A percentile compares a stretch with the other conserved stretches of the same genome.
Evolutionary conservation across 495 filamentous ascomycete species (phyloP).

Genomic region (Daldinia decipiens): DNA sequence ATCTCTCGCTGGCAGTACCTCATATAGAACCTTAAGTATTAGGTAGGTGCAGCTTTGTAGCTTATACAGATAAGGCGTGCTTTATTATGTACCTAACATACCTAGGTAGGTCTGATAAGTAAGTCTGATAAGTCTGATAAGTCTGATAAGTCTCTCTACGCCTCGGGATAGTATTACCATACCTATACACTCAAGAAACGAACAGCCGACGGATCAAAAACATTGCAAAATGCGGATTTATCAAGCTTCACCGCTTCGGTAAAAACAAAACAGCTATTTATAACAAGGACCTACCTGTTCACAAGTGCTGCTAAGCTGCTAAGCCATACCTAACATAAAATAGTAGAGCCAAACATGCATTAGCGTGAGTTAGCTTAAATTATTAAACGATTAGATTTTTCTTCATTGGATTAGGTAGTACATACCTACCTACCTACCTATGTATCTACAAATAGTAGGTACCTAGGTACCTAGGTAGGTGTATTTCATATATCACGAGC

Average conservation of each 20-base stretch:
- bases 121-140: too few relatives aligned
- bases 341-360: slow-evolving; percentile 27
- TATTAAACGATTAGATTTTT: background rate
- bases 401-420: background rate
- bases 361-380: slow-evolving; percentile 17
- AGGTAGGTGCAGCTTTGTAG: too few relatives aligned
- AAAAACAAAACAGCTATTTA: slow-evolving; percentile 8
- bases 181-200: background rate
- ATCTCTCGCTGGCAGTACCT: background rate
- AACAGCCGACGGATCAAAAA: too few relatives aligned
- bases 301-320: slow-evolving; percentile 18
- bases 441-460: too few relatives aligned
- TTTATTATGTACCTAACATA: too few relatives aligned
- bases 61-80: too few relatives aligned
- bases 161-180: too few relatives aligned
- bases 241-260: slow-evolving; percentile 8
- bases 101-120: too few relatives aligned
- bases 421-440: too few relatives aligned
- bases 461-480: too few relatives aligned
- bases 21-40: too few relatives aligned
- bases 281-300: slow-evolving; percentile 24
- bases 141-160: too few relatives aligned
- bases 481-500: background rate
- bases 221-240: background rate
- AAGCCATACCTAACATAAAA: slow-evolving; percentile 13